Evolutionary conservation across 331 rosid species (phyloP).

Genomic region (Cydonia oblonga): DNA sequence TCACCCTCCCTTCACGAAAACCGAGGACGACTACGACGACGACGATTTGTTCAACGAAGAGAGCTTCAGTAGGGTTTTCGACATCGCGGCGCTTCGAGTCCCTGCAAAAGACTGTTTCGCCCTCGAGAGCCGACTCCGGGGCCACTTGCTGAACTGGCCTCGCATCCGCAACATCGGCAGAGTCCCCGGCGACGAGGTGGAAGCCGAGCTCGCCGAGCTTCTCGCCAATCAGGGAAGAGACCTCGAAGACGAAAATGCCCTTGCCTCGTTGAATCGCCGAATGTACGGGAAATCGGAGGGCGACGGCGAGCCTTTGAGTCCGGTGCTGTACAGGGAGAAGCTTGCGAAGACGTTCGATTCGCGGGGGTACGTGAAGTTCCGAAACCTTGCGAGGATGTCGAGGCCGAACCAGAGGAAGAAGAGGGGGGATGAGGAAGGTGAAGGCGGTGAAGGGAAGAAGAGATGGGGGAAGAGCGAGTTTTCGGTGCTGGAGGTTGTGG

Average conservation of each 20-base stretch:
- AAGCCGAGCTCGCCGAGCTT: conserved; percentile 23
- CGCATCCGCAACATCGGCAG: conserved; percentile 80
- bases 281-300: conserved; percentile 50
- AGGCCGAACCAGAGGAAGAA: conserved; percentile 61
- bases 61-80: conserved; percentile 48
- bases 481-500: conserved; percentile 60
- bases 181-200: conserved; percentile 80
- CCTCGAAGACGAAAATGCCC: conserved; percentile 3
- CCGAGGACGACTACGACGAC: conserved; percentile 5
- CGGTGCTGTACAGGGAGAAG: conserved; percentile 66
- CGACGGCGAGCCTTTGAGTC: conserved; percentile 48
- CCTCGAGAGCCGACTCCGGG: conserved; percentile 70
- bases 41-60: conserved; percentile 22
- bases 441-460: conserved; percentile 16
- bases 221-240: conserved; percentile 9
- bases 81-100: conserved; percentile 70
- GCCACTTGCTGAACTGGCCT: conserved; percentile 95
- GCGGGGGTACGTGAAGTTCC: conserved; percentile 59
- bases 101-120: conserved; percentile 59
- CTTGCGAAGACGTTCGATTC: conserved; percentile 60
- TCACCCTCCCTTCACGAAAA: neutral
- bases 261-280: conserved; percentile 43
- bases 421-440: conserved; percentile 15
- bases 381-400: conserved; percentile 67
- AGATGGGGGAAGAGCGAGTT: conserved; percentile 26